phyloP scores from a whole-genome alignment of 176 grass and related monocot species.

The Typha latifolia region DNA sequence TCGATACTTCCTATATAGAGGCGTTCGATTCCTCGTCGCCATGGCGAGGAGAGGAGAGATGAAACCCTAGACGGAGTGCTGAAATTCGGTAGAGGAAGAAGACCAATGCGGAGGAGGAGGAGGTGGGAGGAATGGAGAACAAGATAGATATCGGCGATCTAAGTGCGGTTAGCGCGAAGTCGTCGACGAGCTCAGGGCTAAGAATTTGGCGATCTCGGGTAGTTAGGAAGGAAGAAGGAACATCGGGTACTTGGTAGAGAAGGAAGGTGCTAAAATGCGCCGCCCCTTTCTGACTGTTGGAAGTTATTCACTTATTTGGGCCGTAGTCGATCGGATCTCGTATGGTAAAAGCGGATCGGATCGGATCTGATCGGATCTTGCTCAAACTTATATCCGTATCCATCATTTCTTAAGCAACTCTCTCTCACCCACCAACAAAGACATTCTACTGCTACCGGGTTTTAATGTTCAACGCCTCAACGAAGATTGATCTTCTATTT shows the following conservation, averaged over 20 bases:
- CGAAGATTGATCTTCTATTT: no score
- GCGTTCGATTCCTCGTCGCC: slow-evolving; percentile 86
- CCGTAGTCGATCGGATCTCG: no score
- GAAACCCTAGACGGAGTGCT: slow-evolving; percentile 18
- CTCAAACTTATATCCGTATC: no score
- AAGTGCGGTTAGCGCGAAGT: neutral
- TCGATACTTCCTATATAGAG: slow-evolving; percentile 83
- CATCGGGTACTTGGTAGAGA: neutral
- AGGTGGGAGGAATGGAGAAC: neutral
- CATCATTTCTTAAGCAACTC: no score
- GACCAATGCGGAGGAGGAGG: slow-evolving; percentile 24
- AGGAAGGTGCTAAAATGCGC: neutral
- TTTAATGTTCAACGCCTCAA: no score
- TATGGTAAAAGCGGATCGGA: no score
- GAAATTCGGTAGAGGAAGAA: neutral
- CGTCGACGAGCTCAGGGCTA: neutral
- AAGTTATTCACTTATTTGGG: no score
- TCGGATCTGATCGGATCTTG: no score
- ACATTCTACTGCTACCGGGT: no score
- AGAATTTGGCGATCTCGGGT: neutral
- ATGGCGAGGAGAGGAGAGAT: slow-evolving; percentile 25
- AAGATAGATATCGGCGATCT: neutral
- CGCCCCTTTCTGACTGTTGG: no score
- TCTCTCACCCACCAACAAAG: no score
- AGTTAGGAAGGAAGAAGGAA: neutral